A percentile compares a stretch with the other conserved stretches of the same genome.
Conservation (phyloP, 345 rosid species). For the Gossypium raimondii region DNA sequence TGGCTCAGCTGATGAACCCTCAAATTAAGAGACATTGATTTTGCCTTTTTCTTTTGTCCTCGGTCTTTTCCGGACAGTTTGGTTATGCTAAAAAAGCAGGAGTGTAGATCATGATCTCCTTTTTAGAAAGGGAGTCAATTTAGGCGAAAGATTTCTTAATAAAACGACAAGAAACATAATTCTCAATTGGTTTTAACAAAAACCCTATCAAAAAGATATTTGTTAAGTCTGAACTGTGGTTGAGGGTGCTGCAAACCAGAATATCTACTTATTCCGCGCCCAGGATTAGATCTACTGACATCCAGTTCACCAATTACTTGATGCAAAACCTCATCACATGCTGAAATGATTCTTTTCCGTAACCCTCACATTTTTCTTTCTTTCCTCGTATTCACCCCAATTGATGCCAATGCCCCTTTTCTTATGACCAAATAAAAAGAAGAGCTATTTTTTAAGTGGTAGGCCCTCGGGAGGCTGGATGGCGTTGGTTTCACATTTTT, state of each 20-base stretch:
- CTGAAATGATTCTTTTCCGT: neutral
- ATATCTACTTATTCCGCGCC: neutral
- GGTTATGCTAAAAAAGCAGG: slow-evolving; percentile 33
- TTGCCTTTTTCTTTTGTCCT: slow-evolving; percentile 9
- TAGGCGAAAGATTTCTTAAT: slow-evolving; percentile 1
- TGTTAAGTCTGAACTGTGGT: neutral
- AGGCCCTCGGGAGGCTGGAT: too few relatives aligned
- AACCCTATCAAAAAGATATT: neutral
- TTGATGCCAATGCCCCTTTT: too few relatives aligned
- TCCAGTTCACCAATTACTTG: neutral
- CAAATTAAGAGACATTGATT: slow-evolving; percentile 12
- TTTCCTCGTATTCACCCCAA: too few relatives aligned
- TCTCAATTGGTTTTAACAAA: slow-evolving; percentile 16
- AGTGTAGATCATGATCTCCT: slow-evolving; percentile 35
- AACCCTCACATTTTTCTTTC: neutral
- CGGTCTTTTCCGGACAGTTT: slow-evolving; percentile 21
- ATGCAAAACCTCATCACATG: neutral
- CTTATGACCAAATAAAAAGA: too few relatives aligned
- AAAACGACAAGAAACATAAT: slow-evolving; percentile 7
- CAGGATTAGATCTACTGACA: slow-evolving; percentile 1
- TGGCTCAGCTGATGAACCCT: neutral
- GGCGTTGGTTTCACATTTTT: too few relatives aligned
- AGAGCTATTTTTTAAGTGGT: too few relatives aligned
- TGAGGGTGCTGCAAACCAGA: neutral
- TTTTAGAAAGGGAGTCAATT: slow-evolving; percentile 8